Evolutionary conservation across 148 eudicot species (phyloP).

Genomic region (Vaccinium myrtillus): DNA sequence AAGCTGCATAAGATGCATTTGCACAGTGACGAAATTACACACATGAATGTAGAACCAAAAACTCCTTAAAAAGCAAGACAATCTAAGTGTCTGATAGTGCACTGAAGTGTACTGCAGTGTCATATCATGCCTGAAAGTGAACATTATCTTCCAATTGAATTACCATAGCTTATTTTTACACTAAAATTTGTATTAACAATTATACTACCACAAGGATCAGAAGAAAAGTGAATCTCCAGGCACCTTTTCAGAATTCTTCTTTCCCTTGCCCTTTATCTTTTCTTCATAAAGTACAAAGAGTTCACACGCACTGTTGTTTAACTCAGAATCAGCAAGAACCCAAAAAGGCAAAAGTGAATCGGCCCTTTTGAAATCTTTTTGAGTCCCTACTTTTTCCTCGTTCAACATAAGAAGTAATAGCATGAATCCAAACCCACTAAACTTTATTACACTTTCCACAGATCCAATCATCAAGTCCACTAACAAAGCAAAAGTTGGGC

Average conservation of each 20-base stretch:
- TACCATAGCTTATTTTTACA: not conserved
- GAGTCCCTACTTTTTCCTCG: not conserved
- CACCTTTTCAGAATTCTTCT: not conserved
- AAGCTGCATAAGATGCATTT: conserved; percentile 37
- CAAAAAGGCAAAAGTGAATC: not conserved
- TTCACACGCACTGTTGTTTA: not conserved
- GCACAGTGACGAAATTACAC: not conserved
- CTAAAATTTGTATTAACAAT: not conserved
- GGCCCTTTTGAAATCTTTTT: not conserved
- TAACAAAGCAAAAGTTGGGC: not conserved
- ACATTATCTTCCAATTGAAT: not conserved
- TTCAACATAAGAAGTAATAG: not conserved
- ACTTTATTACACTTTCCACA: not conserved
- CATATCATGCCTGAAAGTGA: not conserved
- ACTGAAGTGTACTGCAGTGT: not conserved
- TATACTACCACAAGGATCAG: too few relatives aligned
- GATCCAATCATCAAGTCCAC: conserved; percentile 4
- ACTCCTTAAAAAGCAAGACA: not conserved
- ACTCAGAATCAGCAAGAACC: not conserved
- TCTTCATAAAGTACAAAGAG: not conserved
- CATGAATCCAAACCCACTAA: conserved; percentile 2
- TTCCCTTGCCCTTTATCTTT: not conserved
- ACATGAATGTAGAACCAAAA: not conserved
- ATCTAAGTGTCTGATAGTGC: not conserved
- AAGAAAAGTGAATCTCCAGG: conserved; percentile 5